Evolutionary conservation across 106 monocot species (phyloP), one percentile per base, ranked within the genome.

Genomic region (Apostasia ramifera): DNA sequence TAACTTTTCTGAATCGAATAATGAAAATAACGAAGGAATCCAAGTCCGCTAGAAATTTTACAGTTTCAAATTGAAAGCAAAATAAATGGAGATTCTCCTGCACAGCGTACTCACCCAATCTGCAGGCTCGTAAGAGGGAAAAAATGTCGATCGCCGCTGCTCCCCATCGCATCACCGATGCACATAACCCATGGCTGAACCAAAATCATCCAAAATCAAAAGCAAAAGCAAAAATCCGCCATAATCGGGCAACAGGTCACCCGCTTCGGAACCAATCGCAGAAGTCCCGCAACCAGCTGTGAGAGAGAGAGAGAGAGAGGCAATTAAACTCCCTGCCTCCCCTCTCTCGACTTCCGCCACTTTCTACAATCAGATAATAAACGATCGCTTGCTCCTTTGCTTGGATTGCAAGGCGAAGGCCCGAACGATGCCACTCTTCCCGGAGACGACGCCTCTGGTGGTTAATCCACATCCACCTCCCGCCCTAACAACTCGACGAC

Each of bases 51-150:
- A 26, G 26, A 26, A 26, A 26, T 26, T 50, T 50, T 8, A 50
- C 4, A 50, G 8, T 50, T 5, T 13, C 13, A 1, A 56, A 56
- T 56, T 10, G 4, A 13, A 56, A 37, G 43, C 6, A 65, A 47
- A 47, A 15, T 2, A 62, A 44, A 44, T 26, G 37, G 0, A 48
- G 48, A 65, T 37, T 37, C 43, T n/a, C 15, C 0, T 47, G 7
- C 2, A 5, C 42, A 43, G 44, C 10, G 11, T 52, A 63, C 76
- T 64, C 78, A 93, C 93, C 93, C 93, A 46, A 93, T 93, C 70
- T 93, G 93, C 86, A 93, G 68, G 53, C 84, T 89, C 9, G 93
- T 93, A 13, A 93, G 84, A 41, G 89, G 82, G 66, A 86, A 93
- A 76, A 89, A 89, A 57, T 79, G 77, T 15, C 55, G 58, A 48